Evolutionary conservation across 2,329 filamentous ascomycete genomes (phyloP).

Genomic region (Fusarium sp.): DNA sequence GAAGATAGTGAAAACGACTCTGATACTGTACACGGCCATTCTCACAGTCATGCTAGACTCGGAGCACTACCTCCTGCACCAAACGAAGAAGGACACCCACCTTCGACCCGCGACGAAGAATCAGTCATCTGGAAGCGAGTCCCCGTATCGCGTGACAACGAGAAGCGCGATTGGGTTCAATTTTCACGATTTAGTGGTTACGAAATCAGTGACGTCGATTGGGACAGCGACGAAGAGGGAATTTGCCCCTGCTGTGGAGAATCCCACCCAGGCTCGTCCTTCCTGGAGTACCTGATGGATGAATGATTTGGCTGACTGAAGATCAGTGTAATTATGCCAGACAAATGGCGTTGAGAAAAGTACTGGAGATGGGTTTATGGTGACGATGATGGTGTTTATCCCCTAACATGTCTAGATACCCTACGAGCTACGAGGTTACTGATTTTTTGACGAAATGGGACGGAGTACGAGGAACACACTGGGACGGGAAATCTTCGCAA

Average conservation of each 20-base stretch:
- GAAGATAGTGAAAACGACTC: slow-evolving; percentile 49
- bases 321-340: slow-evolving; percentile 36
- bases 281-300: slow-evolving; percentile 51
- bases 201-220: slow-evolving; percentile 53
- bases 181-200: slow-evolving; percentile 60
- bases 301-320: slow-evolving; percentile 48
- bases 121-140: slow-evolving; percentile 66
- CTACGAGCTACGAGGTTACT: slow-evolving; percentile 41
- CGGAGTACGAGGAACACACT: slow-evolving; percentile 22
- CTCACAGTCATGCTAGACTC: slow-evolving; percentile 49
- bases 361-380: slow-evolving; percentile 20
- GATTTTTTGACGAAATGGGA: slow-evolving; percentile 33
- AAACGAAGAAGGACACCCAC: slow-evolving; percentile 59
- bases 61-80: slow-evolving; percentile 58
- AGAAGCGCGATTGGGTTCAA: slow-evolving; percentile 62
- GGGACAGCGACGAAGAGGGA: slow-evolving; percentile 54
- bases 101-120: slow-evolving; percentile 58
- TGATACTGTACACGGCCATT: slow-evolving; percentile 43
- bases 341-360: slow-evolving; percentile 28
- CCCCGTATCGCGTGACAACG: slow-evolving; percentile 57
- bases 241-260: slow-evolving; percentile 59
- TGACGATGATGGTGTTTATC: slow-evolving; percentile 39
- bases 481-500: slow-evolving; percentile 15
- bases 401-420: slow-evolving; percentile 49
- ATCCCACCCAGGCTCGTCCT: slow-evolving; percentile 54